These are phyloP conservation scores for Larix sibirica DNA, from an alignment of 83 land plant genomes.

Conservation along the genomic window DNA sequence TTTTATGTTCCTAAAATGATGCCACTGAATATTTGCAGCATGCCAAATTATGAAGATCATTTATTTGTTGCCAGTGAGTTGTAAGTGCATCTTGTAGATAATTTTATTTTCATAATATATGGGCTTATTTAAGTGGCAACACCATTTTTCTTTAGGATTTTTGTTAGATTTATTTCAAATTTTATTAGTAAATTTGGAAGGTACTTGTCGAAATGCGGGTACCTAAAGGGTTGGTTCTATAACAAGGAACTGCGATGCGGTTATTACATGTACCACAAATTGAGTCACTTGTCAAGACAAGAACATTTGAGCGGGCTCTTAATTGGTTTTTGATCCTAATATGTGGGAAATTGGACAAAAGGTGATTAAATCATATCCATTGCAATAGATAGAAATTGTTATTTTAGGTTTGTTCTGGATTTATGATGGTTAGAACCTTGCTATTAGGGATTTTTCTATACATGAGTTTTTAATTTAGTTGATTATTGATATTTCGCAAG, in stretches of 20 bases:
- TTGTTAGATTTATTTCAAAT: background rate
- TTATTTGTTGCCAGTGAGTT: conserved; percentile 51
- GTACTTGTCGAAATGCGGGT: conserved; percentile 22
- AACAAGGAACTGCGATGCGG: conserved; percentile 47
- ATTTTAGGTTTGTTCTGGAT: background rate
- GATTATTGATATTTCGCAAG: conserved; percentile 29
- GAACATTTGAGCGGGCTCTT: conserved; percentile 48
- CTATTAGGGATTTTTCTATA: background rate
- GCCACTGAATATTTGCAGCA: conserved; percentile 29
- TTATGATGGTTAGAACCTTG: background rate
- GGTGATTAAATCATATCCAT: conserved; percentile 22
- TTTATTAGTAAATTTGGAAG: background rate
- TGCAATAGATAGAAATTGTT: background rate
- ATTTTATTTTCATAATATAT: background rate
- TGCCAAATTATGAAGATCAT: conserved; percentile 61
- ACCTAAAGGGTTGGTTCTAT: conserved; percentile 47
- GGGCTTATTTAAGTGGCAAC: background rate
- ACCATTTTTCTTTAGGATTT: background rate
- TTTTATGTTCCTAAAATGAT: background rate
- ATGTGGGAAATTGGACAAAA: conserved; percentile 45
- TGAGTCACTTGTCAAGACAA: conserved; percentile 49
- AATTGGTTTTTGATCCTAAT: conserved; percentile 43
- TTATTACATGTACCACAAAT: conserved; percentile 41
- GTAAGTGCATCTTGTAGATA: conserved; percentile 20
- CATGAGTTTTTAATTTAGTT: background rate